Evolutionary conservation across 257 asterid genomes (phyloP).

Genomic region (Solanum peruvianum): DNA sequence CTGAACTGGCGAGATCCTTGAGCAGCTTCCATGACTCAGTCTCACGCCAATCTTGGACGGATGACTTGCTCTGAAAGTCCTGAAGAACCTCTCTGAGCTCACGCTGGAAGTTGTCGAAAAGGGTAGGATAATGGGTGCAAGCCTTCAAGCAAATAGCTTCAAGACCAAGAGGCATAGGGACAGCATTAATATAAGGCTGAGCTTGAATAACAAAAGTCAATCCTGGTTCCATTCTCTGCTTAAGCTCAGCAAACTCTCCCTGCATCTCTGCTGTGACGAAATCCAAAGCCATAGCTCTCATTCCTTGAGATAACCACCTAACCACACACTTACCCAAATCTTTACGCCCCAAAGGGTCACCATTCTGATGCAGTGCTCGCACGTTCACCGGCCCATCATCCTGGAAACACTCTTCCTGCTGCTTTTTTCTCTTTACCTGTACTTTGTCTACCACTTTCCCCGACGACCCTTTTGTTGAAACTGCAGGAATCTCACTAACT

Average conservation of each 20-base stretch:
- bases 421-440: neutral
- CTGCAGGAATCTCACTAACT: neutral
- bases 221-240: slow-evolving; percentile 75
- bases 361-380: slow-evolving; percentile 39
- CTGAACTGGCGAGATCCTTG: slow-evolving; percentile 79
- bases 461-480: neutral
- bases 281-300: slow-evolving; percentile 85
- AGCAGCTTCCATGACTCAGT: slow-evolving; percentile 86
- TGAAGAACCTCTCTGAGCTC: slow-evolving; percentile 81
- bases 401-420: neutral
- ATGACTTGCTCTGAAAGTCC: slow-evolving; percentile 43
- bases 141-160: slow-evolving; percentile 83
- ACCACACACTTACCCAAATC: slow-evolving; percentile 80
- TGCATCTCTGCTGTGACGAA: slow-evolving; percentile 56
- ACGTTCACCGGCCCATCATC: slow-evolving; percentile 10
- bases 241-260: slow-evolving; percentile 58
- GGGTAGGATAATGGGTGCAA: slow-evolving; percentile 90
- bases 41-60: slow-evolving; percentile 57
- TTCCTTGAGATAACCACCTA: slow-evolving; percentile 73
- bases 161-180: slow-evolving; percentile 83
- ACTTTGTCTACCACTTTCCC: neutral
- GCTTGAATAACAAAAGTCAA: slow-evolving; percentile 80
- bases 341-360: slow-evolving; percentile 74
- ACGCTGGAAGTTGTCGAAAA: slow-evolving; percentile 91
- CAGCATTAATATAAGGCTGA: slow-evolving; percentile 80